These are phyloP conservation scores for Neobulgaria alba DNA, from an alignment of 2,329 filamentous ascomycete species.

Conservation along the genomic window DNA sequence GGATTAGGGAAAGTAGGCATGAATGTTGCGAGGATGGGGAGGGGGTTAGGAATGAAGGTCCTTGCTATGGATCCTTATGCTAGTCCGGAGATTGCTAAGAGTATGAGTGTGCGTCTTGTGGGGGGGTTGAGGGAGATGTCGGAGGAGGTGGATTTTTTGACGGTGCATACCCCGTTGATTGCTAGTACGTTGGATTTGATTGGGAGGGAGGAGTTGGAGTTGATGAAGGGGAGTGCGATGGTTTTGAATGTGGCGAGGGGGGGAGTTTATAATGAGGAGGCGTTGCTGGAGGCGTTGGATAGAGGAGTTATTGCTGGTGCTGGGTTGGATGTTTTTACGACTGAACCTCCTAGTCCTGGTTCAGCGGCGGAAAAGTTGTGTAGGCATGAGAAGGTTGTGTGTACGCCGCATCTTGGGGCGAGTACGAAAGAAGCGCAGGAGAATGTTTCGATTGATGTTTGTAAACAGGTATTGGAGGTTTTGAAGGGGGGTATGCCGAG, in stretches of 20 bases:
- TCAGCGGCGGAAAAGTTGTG: conserved; percentile 56
- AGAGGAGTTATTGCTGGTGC: conserved; percentile 66
- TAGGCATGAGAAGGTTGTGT: conserved; percentile 62
- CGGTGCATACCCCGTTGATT: conserved; percentile 72
- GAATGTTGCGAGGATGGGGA: conserved; percentile 71
- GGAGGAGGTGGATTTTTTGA: conserved; percentile 64
- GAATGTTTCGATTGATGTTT: conserved; percentile 76
- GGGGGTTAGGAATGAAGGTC: conserved; percentile 68
- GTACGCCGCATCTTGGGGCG: conserved; percentile 72
- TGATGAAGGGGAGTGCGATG: conserved; percentile 66
- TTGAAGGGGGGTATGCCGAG: conserved; percentile 65
- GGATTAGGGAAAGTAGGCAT: conserved; percentile 78
- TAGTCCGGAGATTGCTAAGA: conserved; percentile 59
- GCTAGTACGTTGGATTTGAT: conserved; percentile 70
- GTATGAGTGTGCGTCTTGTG: conserved; percentile 58
- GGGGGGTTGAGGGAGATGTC: conserved; percentile 51
- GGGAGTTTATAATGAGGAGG: conserved; percentile 70
- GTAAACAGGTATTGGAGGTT: conserved; percentile 68
- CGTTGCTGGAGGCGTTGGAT: conserved; percentile 61
- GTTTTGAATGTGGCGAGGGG: conserved; percentile 75
- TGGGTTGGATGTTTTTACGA: conserved; percentile 71
- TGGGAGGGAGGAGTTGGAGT: conserved; percentile 52
- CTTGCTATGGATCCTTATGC: conserved; percentile 72
- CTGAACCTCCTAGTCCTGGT: conserved; percentile 55
- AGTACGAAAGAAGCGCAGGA: conserved; percentile 78